Conservation (phyloP, 352 stramenopile genomes). For the Pythium aristosporum region DNA sequence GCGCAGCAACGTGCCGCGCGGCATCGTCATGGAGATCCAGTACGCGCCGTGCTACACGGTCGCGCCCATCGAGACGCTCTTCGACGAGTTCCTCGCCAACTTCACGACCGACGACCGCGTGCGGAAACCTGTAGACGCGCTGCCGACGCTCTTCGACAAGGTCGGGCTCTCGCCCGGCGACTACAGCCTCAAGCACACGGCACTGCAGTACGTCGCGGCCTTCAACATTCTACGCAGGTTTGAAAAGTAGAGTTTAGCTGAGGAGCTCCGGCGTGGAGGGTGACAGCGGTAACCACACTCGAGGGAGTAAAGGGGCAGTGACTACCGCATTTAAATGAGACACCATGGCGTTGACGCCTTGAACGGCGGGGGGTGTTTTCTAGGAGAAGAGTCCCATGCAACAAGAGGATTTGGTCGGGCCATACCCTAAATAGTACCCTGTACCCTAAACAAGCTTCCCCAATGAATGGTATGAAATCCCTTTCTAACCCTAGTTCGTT, state of each 20-base stretch:
- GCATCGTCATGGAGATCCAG: slow-evolving; percentile 82
- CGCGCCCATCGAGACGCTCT: slow-evolving; percentile 70
- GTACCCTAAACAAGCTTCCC: no score
- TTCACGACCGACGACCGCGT: slow-evolving; percentile 66
- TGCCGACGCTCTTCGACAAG: slow-evolving; percentile 71
- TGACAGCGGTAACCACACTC: no score
- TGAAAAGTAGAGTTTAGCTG: slow-evolving; percentile 43
- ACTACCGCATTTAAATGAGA: no score
- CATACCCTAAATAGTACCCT: no score
- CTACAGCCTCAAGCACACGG: slow-evolving; percentile 88
- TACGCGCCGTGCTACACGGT: slow-evolving; percentile 83
- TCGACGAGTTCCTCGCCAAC: slow-evolving; percentile 80
- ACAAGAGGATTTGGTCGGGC: no score
- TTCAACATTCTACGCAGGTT: slow-evolving; percentile 88
- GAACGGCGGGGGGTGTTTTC: no score
- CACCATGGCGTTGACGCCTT: no score
- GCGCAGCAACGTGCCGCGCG: slow-evolving; percentile 75
- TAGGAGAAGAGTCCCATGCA: no score
- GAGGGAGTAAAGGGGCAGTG: no score
- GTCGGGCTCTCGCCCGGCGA: slow-evolving; percentile 60
- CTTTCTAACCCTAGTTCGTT: no score
- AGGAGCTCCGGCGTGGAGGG: no score
- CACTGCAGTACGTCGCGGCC: slow-evolving; percentile 83
- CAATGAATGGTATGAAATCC: no score
- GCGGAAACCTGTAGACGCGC: slow-evolving; percentile 73